phyloP scores from a whole-genome alignment of 2,329 filamentous ascomycete species.

The Paramyrothecium sp. region DNA sequence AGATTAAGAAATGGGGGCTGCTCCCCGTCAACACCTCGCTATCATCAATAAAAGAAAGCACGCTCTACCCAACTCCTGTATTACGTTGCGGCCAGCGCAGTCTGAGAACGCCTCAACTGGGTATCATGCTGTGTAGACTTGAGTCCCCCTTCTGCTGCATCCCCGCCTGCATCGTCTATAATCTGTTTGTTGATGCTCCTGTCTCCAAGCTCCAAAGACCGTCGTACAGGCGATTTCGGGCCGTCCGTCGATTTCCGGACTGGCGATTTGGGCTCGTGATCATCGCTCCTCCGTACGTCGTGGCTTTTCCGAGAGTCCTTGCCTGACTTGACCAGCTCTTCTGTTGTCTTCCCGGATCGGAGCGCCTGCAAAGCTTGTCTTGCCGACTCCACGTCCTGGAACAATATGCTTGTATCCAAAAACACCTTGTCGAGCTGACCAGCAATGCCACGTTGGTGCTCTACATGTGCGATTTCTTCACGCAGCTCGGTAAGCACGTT shows the following conservation, averaged over 20 bases:
- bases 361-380: conserved; percentile 44
- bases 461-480: conserved; percentile 21
- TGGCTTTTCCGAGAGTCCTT: not conserved
- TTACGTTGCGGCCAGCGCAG: not conserved
- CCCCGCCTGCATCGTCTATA: no score
- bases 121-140: not conserved
- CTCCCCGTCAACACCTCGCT: not conserved
- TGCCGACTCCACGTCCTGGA: conserved; percentile 48
- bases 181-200: not conserved
- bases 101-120: not conserved
- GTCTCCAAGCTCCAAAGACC: not conserved
- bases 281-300: not conserved
- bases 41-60: not conserved
- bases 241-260: not conserved
- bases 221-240: not conserved
- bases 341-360: conserved; percentile 37
- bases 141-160: not conserved
- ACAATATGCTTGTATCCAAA: conserved; percentile 30
- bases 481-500: conserved; percentile 29
- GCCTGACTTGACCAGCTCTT: conserved; percentile 18
- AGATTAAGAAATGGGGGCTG: not conserved
- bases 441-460: conserved; percentile 37
- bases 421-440: conserved; percentile 28
- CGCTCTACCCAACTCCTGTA: not conserved
- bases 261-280: not conserved